Evolutionary conservation across 2,329 filamentous ascomycete genomes (phyloP), one percentile per base, ranked within the genome.

Genomic region (Paramyrothecium roridum): DNA sequence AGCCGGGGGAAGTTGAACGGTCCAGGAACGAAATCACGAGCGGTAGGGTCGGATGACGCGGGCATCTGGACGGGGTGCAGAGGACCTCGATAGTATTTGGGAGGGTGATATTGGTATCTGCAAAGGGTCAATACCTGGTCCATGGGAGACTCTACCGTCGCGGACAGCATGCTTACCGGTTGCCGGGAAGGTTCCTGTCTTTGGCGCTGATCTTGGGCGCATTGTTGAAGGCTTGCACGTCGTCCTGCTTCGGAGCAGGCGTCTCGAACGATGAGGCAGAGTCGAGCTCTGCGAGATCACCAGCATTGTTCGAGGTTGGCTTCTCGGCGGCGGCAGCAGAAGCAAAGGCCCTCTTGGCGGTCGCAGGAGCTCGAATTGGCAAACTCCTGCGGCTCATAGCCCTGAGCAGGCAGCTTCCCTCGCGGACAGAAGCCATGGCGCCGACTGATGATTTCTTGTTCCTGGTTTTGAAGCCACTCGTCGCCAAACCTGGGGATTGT

Each of bases 81-180:
- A 60, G 93, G 93, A 55, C 95, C 95, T 67, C 93, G 90, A 73
- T 96, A 87, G 82, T 93, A 99, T 77, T 93, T 95, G 60, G 95
- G 95, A 52, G 93, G 88, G 61, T 93, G 91, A 74, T 89, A 98
- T 75, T 96, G 90, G 77, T 98, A 99, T 81, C 93, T 96, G 59
- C 22, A 26, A 57, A 74, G 73, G 49, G 34, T 63, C 54, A 62
- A 52, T 52, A 30, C 4, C 26, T 30, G 10, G 26, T 6, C 26
- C 10, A 10, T 10, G 26, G 4, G 10, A 6, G 26, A 30, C 26
- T 30, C 10, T 4, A 30, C 4, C 26, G 4, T 4, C 6, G 10
- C 26, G 10, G 26, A 10, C 26, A 30, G 26, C 4, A 16, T 37
- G 61, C 71, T 61, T 67, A 78, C 82, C 79, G 70, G 66, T 77